Evolutionary conservation across 228 moss, liverwort and hornwort species (phyloP), one percentile per base, ranked within the genome.

Genomic region (Sphagnum fallax): DNA sequence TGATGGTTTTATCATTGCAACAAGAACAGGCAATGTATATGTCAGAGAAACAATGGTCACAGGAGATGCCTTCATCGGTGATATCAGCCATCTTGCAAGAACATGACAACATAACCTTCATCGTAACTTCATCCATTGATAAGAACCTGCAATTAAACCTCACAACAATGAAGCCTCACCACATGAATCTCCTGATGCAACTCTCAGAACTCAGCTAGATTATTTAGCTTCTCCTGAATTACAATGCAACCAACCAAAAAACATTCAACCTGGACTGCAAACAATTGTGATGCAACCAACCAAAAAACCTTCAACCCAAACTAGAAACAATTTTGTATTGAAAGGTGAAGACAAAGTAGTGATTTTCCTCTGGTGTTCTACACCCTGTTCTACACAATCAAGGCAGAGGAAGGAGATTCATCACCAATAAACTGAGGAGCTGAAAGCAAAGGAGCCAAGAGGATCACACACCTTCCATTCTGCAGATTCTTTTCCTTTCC

Each of bases 31-130:
- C 32, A 32, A 32, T 32, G 32, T 32, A 32, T 32, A 32, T 32
- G 32, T 32, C 32, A 58, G 55, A 71, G 75, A 57, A 64, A 60
- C 52, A 65, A 68, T 58, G 77, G 85, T 52, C 72, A 98, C 98
- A 86, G 77, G 94, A 98, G 49, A 98, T 94, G 74, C 98, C 98
- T 77, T 98, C 98, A 69, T 98, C 98, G 50, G 98, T 98, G 57
- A 98, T 94, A 77, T 98, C 98, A 53, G 98, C 92, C 98, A 98
- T 98, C 80, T 93, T 98, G 89, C 98, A 98, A 58, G 98, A 87
- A 76, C 92, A 91, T 61, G 98, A 94, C 84, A 32, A 32, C 32
- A 98, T 92, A 53, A 98, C 86, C 82, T 86, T 98, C 48, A 98
- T 83, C 7, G 92, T 98, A 63, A 94, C 89, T 80, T 98, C 94